A percentile compares a stretch with the other conserved stretches of the same genome.
These are phyloP conservation scores for Candida sithepensis DNA, from an alignment of 805 yeast genomes.

Conservation along the genomic window DNA sequence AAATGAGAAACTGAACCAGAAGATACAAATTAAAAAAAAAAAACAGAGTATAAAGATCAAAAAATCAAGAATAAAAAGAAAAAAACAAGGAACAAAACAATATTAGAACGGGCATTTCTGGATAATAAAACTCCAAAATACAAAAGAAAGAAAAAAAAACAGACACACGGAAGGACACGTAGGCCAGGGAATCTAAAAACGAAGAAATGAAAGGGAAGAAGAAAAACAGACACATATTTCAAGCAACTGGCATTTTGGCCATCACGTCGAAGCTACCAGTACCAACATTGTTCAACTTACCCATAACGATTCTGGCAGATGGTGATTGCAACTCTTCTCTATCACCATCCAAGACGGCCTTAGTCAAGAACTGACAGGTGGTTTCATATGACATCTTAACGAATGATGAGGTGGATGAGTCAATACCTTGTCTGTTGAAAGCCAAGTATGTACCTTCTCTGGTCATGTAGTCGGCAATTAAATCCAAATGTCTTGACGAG, in stretches of 20 bases:
- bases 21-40: background rate
- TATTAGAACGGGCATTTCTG: background rate
- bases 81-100: background rate
- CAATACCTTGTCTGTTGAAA: constrained; percentile 97
- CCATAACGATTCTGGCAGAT: constrained; percentile 88
- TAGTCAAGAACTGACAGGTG: constrained; percentile 94
- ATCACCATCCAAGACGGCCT: constrained; percentile 91
- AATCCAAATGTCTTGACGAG: constrained; percentile 88
- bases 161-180: background rate
- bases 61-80: background rate
- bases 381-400: constrained; percentile 99
- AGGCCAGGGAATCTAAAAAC: background rate
- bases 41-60: background rate
- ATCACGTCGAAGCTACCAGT: constrained; percentile 92
- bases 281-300: constrained; percentile 87
- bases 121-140: background rate
- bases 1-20: background rate
- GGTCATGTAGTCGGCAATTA: constrained; percentile 98
- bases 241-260: constrained; percentile 40
- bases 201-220: background rate
- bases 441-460: constrained; percentile 97
- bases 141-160: background rate
- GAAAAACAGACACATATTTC: background rate
- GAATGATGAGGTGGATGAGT: constrained; percentile 89
- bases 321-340: constrained; percentile 87